phyloP scores from a whole-genome alignment of 805 yeast species.

The Kodamaea nitidulidarum region DNA sequence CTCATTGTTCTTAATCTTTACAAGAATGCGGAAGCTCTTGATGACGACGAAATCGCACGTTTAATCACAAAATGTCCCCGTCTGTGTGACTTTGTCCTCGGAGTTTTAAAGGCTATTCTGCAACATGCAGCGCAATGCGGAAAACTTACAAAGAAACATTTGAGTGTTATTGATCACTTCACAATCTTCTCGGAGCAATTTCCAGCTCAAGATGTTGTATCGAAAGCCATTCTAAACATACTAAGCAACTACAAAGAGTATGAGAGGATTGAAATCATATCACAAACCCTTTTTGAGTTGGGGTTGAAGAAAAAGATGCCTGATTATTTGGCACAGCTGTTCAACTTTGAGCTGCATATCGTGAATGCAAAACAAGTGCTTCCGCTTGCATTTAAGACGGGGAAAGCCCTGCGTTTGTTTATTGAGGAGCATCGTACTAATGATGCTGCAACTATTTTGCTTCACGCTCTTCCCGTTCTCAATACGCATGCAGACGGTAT shows the following conservation, averaged over 20 bases:
- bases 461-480: background rate
- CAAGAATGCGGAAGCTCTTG: background rate
- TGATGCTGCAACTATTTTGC: background rate
- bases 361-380: slow-evolving; percentile 10
- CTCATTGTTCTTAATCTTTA: background rate
- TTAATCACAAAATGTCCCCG: slow-evolving; percentile 4
- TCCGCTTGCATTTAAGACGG: slow-evolving; percentile 1
- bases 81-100: slow-evolving; percentile 2
- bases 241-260: slow-evolving; percentile 23
- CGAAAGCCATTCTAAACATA: slow-evolving; percentile 1
- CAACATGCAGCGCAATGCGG: background rate
- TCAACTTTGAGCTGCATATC: slow-evolving; percentile 2
- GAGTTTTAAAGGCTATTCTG: slow-evolving; percentile 2
- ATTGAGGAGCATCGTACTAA: background rate
- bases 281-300: slow-evolving; percentile 42
- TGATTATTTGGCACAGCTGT: background rate
- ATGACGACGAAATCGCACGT: slow-evolving; percentile 4
- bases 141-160: slow-evolving; percentile 10
- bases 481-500: background rate
- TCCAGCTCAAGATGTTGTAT: background rate
- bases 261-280: slow-evolving; percentile 43
- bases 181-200: slow-evolving; percentile 8
- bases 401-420: slow-evolving; percentile 1
- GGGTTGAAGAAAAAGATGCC: slow-evolving; percentile 16
- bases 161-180: slow-evolving; percentile 10